Conservation (phyloP, 1,284 basidiomycete genomes). For the Athelia sp. region DNA sequence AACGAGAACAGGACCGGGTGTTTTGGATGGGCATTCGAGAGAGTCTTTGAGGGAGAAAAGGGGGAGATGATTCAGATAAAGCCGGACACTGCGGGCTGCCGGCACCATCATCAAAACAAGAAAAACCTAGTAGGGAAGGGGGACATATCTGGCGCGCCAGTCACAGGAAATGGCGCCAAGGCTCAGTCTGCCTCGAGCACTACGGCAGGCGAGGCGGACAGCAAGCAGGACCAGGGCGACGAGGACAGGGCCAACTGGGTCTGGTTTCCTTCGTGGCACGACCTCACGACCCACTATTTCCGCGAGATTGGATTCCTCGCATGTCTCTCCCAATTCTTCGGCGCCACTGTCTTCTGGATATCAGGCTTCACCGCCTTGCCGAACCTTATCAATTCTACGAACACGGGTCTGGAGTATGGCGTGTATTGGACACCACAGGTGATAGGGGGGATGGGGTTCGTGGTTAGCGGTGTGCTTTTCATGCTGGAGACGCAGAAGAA, state of each 20-base stretch:
- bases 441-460: constrained; percentile 51
- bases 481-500: constrained; percentile 52
- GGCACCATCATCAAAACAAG: constrained; percentile 1
- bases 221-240: neutral
- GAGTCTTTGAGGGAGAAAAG: constrained; percentile 7
- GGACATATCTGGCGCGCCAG: neutral
- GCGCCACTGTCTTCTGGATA: constrained; percentile 57
- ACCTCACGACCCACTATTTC: constrained; percentile 27
- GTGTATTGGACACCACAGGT: constrained; percentile 53
- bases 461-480: constrained; percentile 43
- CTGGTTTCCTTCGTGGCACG: constrained; percentile 25
- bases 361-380: constrained; percentile 48
- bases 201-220: neutral
- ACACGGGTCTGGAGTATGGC: constrained; percentile 30
- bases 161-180: neutral
- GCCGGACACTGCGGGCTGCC: neutral
- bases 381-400: constrained; percentile 32
- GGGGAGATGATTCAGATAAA: neutral
- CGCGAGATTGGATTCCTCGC: constrained; percentile 53
- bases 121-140: neutral
- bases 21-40: constrained; percentile 28
- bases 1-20: constrained; percentile 30
- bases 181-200: neutral
- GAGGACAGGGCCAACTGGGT: constrained; percentile 22
- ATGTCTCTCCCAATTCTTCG: constrained; percentile 43